Evolutionary conservation across 2,329 filamentous ascomycete genomes (phyloP).

Genomic region (Rugonectria rugulosa): DNA sequence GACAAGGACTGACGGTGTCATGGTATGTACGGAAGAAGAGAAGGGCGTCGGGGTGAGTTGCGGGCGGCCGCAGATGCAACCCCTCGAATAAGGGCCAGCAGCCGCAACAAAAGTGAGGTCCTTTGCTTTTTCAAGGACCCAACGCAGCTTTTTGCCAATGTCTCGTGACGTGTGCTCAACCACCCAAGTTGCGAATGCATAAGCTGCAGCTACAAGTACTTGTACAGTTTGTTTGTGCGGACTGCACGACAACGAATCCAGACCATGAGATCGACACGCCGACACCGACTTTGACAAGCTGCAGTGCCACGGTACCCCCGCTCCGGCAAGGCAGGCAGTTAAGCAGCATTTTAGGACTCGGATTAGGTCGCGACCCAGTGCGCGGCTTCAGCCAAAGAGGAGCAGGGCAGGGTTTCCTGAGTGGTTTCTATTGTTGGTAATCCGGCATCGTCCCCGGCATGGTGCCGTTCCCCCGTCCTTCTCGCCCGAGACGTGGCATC

Average conservation of each 20-base stretch:
- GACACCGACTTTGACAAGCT: conserved; percentile 14
- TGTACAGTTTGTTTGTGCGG: neutral
- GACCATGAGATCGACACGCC: conserved; percentile 17
- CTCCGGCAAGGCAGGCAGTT: neutral
- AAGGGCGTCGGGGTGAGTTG: conserved; percentile 13
- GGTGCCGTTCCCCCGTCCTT: too few relatives aligned
- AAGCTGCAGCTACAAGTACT: conserved; percentile 8
- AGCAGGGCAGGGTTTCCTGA: too few relatives aligned
- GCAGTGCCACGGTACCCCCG: conserved; percentile 13
- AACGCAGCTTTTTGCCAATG: too few relatives aligned
- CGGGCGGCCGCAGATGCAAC: conserved; percentile 7
- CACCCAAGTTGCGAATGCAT: neutral
- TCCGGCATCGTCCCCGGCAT: too few relatives aligned
- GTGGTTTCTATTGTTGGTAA: too few relatives aligned
- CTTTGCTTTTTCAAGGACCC: too few relatives aligned
- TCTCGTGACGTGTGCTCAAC: neutral
- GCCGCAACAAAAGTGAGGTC: neutral
- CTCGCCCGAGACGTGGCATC: too few relatives aligned
- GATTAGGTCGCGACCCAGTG: neutral
- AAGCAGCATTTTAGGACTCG: neutral
- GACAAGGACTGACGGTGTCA: neutral
- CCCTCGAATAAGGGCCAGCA: neutral
- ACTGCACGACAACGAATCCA: conserved; percentile 11
- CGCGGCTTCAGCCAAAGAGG: neutral
- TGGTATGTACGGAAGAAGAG: conserved; percentile 18